Conservation (phyloP, 176 grass and related monocot genomes). For the Aegilops umbellulata region DNA sequence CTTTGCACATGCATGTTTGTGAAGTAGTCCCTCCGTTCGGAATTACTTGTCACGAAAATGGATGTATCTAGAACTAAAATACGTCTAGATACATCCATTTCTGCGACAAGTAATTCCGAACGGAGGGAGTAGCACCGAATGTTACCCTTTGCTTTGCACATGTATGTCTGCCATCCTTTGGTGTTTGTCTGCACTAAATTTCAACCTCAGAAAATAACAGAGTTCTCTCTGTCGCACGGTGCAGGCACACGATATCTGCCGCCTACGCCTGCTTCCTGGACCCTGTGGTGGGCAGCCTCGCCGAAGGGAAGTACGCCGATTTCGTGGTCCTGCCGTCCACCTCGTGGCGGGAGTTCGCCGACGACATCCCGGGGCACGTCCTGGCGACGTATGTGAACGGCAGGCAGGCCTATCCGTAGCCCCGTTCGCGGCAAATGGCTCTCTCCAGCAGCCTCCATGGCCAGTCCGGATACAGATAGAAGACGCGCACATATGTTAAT, state of each 20-base stretch:
- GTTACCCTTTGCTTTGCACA: no score
- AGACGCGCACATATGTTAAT: background rate
- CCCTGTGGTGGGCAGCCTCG: slow-evolving; percentile 61
- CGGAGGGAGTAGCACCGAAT: no score
- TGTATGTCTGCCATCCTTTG: no score
- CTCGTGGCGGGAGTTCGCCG: slow-evolving; percentile 59
- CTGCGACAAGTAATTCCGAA: no score
- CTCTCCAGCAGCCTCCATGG: no score
- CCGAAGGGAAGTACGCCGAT: slow-evolving; percentile 73
- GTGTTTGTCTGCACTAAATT: no score
- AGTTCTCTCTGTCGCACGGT: background rate
- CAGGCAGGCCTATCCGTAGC: slow-evolving; percentile 61
- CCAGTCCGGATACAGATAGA: background rate
- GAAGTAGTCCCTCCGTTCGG: no score
- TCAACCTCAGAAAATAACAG: no score
- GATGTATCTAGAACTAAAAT: no score
- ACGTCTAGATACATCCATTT: no score
- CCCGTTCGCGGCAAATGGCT: background rate
- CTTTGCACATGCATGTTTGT: no score
- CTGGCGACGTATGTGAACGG: slow-evolving; percentile 74
- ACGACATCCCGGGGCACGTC: slow-evolving; percentile 36
- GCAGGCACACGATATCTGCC: slow-evolving; percentile 77
- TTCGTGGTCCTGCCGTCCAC: slow-evolving; percentile 77
- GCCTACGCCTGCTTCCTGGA: slow-evolving; percentile 81
- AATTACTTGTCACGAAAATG: no score